phyloP scores from a whole-genome alignment of 1,139 yeast genomes.

The Taphrina communis region DNA sequence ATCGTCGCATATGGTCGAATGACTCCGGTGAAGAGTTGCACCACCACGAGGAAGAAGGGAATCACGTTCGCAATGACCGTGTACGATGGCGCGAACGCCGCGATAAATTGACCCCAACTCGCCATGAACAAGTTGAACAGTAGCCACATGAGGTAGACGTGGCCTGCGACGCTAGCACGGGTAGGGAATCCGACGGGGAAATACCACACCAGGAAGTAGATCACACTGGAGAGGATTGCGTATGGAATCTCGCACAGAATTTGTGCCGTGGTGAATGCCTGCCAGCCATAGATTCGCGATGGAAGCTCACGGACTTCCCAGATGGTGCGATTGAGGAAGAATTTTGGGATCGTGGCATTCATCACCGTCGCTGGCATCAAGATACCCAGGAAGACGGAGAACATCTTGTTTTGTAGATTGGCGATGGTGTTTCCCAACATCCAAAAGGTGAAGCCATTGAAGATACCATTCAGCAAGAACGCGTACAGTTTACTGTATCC shows the following conservation, averaged over 20 bases:
- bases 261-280: constrained; percentile 61
- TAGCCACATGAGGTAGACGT: constrained; percentile 65
- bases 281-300: constrained; percentile 71
- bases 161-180: constrained; percentile 60
- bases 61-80: constrained; percentile 66
- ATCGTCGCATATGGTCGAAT: constrained; percentile 63
- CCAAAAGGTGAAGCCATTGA: constrained; percentile 64
- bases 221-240: constrained; percentile 59
- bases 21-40: constrained; percentile 64
- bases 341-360: constrained; percentile 61
- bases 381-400: constrained; percentile 62
- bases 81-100: constrained; percentile 66
- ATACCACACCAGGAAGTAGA: constrained; percentile 64
- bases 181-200: constrained; percentile 60
- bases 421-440: constrained; percentile 57
- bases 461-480: constrained; percentile 57
- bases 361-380: constrained; percentile 61
- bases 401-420: constrained; percentile 62
- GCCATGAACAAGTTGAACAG: constrained; percentile 50
- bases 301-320: constrained; percentile 69
- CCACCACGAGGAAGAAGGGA: constrained; percentile 60
- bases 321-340: constrained; percentile 57
- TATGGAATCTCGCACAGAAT: constrained; percentile 63
- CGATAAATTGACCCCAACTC: constrained; percentile 48
- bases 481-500: constrained; percentile 70